Percentiles rank a stretch among this genome's conserved stretches.
phyloP scores from a whole-genome alignment of 257 asterid species.

The Solanum appendiculatum region DNA sequence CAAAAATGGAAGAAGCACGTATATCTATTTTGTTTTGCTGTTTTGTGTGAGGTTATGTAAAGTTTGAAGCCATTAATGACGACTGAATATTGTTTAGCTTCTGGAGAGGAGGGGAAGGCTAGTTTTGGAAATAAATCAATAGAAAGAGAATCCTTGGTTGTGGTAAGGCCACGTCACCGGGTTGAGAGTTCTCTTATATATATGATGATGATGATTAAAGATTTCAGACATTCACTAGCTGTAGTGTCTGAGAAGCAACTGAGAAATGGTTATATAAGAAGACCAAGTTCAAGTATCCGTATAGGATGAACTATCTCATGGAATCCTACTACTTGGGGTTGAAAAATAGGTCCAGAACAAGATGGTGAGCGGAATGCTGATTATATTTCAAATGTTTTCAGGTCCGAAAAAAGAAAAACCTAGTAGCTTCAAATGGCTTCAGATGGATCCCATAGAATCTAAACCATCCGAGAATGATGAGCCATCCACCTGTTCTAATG shows the following conservation, averaged over 20 bases:
- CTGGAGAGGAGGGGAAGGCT: too few relatives aligned
- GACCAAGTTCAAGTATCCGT: constrained; percentile 36
- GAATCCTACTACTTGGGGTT: constrained; percentile 69
- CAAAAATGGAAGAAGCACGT: too few relatives aligned
- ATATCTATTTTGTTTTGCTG: too few relatives aligned
- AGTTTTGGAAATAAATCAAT: too few relatives aligned
- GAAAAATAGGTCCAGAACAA: constrained; percentile 11
- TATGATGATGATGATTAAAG: constrained; percentile 42
- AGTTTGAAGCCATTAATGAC: too few relatives aligned
- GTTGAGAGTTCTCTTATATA: too few relatives aligned
- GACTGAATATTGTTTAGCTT: too few relatives aligned
- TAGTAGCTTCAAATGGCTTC: constrained; percentile 43
- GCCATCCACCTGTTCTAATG: constrained; percentile 13
- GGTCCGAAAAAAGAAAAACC: constrained; percentile 56
- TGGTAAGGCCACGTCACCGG: too few relatives aligned
- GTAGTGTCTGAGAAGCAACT: constrained; percentile 47
- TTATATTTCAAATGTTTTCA: constrained; percentile 56
- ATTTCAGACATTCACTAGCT: constrained; percentile 51
- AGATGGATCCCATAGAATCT: constrained; percentile 17
- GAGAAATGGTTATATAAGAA: constrained; percentile 41
- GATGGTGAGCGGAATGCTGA: constrained; percentile 33
- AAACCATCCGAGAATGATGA: constrained; percentile 13
- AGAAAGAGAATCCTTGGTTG: too few relatives aligned
- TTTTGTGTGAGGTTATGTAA: too few relatives aligned
- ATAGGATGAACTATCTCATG: constrained; percentile 53